These are phyloP conservation scores for Chenopodium quinoa DNA, from an alignment of 148 eudicot genomes.

Conservation along the genomic window DNA sequence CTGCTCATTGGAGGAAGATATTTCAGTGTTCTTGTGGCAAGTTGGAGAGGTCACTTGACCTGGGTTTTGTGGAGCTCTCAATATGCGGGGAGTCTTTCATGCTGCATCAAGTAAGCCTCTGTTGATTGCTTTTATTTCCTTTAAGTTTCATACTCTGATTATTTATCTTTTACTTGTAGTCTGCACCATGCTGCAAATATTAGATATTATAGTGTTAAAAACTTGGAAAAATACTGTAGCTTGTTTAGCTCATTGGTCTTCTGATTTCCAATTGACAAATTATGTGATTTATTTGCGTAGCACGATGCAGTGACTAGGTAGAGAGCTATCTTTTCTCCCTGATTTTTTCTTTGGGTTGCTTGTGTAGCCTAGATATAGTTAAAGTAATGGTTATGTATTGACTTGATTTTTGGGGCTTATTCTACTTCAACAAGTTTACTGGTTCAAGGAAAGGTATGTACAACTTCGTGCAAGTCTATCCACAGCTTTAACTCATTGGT, in stretches of 20 bases:
- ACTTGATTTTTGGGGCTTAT: constrained; percentile 3
- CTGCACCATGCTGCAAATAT: constrained; percentile 2
- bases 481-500: neutral
- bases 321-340: neutral
- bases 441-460: neutral
- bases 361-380: neutral
- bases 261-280: neutral
- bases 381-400: neutral
- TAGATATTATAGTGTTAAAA: neutral
- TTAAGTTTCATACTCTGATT: neutral
- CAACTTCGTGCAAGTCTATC: neutral
- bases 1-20: constrained; percentile 87
- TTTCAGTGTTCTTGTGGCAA: constrained; percentile 73
- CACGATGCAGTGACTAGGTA: neutral
- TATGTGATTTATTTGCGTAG: neutral
- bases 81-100: constrained; percentile 96
- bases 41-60: constrained; percentile 56
- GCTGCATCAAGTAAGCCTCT: constrained; percentile 87
- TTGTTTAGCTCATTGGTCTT: neutral
- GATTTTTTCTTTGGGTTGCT: neutral
- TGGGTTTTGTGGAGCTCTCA: constrained; percentile 61
- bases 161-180: neutral
- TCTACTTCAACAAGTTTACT: neutral
- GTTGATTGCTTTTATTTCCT: neutral
- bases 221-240: neutral